Evolutionary conservation across 306 rosid species (phyloP), one percentile per base, ranked within the genome.

Genomic region (Aeschynomene evenia): DNA sequence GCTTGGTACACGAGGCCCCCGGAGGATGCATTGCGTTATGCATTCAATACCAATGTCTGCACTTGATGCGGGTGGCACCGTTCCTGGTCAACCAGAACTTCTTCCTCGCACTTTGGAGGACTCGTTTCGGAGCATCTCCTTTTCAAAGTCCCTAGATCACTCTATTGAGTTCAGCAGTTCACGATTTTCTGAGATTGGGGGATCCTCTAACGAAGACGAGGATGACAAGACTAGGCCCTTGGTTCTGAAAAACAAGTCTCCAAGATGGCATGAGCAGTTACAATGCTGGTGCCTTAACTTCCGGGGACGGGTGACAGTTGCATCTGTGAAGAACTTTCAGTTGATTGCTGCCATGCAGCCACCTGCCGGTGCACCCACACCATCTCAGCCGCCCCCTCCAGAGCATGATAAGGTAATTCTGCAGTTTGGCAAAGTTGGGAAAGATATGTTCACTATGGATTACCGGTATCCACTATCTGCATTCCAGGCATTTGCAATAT

Each of bases 251-350:
- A 94, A 94, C 83, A 94, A 94, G 81, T 84, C 97, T 10, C 98
- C 97, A 1, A 77, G 96, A 71, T 91, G 97, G 97, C 97, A 91
- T 2, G 96, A 88, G 58, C 95, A 88, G 19, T 67, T 91, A 49
- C 97, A 91, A 63, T 91, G 96, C 51, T 91, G 97, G 97, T 91
- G 97, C 71, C 92, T 91, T 45, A 88, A 91, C 66, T 91, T 91
- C 79, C 86, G 89, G 0, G 97, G 97, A 7, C 84, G 96, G 28
- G 96, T 90, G 31, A 90, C 96, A 0, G 87, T 90, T 7, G 96
- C 96, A 7, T 90, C 96, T 1, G 95, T 91, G 7, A 91, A 91
- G 60, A 91, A 91, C 88, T 91, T 91, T 63, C 95, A 91, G 87
- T 29, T 91, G 83, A 88, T 91, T 39, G 95, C 97, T 2, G 84